A percentile compares a stretch with the other conserved stretches of the same genome.
Conservation (phyloP, 257 asterid species). For the Lavandula angustifolia region DNA sequence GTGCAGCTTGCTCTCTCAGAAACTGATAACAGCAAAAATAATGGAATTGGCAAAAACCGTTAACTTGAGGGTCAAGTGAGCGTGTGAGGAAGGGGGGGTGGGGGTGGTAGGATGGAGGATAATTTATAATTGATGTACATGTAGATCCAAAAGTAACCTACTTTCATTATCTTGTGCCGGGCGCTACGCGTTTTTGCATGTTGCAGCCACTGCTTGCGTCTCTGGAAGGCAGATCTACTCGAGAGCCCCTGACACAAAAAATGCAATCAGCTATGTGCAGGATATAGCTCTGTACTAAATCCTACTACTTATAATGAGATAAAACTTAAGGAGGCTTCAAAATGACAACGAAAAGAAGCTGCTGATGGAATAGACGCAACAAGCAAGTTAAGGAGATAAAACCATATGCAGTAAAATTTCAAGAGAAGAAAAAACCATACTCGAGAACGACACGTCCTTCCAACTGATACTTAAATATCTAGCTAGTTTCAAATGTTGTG, state of each 20-base stretch:
- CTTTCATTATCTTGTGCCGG: slow-evolving; percentile 93
- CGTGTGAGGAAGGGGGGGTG: background rate
- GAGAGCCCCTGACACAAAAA: slow-evolving; percentile 70
- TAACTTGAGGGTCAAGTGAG: background rate
- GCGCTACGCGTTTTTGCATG: slow-evolving; percentile 98
- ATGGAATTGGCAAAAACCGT: slow-evolving; percentile 11
- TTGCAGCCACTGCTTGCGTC: slow-evolving; percentile 92
- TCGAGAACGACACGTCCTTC: background rate
- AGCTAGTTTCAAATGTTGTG: background rate
- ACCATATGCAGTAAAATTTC: slow-evolving; percentile 3
- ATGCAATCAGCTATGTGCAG: slow-evolving; percentile 24
- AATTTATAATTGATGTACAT: background rate
- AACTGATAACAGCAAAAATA: slow-evolving; percentile 52
- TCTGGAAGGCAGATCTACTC: slow-evolving; percentile 83
- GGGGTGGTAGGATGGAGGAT: background rate
- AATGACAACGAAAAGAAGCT: slow-evolving; percentile 19
- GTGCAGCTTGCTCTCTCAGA: slow-evolving; percentile 87
- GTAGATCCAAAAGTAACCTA: slow-evolving; percentile 32
- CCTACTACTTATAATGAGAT: background rate
- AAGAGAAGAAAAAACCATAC: slow-evolving; percentile 5
- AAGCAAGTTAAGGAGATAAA: background rate
- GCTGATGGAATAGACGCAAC: slow-evolving; percentile 11
- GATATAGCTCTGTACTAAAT: background rate
- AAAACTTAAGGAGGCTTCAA: slow-evolving; percentile 4
- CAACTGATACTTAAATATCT: background rate